phyloP scores from a whole-genome alignment of 2,329 filamentous ascomycete species.

The Neocucurbitaria cava region DNA sequence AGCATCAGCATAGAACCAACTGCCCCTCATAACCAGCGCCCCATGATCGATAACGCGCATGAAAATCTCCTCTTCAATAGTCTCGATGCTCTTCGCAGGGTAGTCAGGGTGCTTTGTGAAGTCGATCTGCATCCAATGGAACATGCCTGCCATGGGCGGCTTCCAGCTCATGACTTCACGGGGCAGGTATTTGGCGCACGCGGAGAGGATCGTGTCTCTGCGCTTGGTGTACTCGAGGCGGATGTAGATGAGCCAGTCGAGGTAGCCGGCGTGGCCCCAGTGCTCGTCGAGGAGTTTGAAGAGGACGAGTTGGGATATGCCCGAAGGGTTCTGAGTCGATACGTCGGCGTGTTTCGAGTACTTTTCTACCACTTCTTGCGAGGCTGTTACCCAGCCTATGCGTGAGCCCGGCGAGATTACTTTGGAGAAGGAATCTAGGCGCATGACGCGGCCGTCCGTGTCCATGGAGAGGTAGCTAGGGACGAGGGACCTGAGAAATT shows the following conservation, averaged over 20 bases:
- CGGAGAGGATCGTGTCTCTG: constrained; percentile 76
- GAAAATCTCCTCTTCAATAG: constrained; percentile 88
- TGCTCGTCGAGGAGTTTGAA: constrained; percentile 91
- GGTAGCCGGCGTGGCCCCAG: constrained; percentile 91
- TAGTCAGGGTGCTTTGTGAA: constrained; percentile 70
- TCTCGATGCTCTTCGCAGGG: constrained; percentile 58
- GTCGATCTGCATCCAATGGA: constrained; percentile 81
- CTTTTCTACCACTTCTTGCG: constrained; percentile 81
- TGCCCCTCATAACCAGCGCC: constrained; percentile 82
- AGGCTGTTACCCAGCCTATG: constrained; percentile 87
- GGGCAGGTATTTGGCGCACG: constrained; percentile 81
- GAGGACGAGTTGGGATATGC: constrained; percentile 81
- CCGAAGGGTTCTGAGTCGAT: constrained; percentile 83
- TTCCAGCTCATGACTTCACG: constrained; percentile 78
- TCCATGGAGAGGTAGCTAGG: constrained; percentile 83
- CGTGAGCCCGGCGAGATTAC: constrained; percentile 83
- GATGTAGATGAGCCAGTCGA: constrained; percentile 87
- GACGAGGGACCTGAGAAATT: constrained; percentile 76
- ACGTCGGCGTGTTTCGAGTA: constrained; percentile 84
- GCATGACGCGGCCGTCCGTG: constrained; percentile 84
- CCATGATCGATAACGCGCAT: constrained; percentile 75
- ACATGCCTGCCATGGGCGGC: constrained; percentile 89
- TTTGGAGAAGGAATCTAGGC: constrained; percentile 93
- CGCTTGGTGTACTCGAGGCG: constrained; percentile 81
- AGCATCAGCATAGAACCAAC: constrained; percentile 86